Evolutionary conservation across 208 protist genomes (phyloP).

Genomic region (Naegleria lovaniensis): DNA sequence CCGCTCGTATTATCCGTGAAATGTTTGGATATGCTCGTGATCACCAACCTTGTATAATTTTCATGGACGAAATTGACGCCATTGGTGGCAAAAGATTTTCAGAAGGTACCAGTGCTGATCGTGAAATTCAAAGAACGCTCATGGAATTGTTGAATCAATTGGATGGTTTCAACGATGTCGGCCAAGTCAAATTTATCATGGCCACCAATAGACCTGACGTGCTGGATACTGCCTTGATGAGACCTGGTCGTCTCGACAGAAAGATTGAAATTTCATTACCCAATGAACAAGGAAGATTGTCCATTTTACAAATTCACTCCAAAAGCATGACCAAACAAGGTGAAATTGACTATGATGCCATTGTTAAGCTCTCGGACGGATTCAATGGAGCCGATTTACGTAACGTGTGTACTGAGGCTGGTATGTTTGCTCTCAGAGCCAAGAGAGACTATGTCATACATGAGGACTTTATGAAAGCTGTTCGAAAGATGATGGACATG

Average conservation of each 20-base stretch:
- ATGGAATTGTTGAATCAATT: constrained; percentile 99
- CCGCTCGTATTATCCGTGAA: constrained; percentile 94
- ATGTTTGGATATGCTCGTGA: constrained; percentile 97
- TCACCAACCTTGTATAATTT: constrained; percentile 99
- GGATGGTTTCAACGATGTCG: constrained; percentile 96
- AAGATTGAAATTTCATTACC: constrained; percentile 98
- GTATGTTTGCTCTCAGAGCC: constrained; percentile 95
- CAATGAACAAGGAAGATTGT: constrained; percentile 90
- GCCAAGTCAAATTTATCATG: constrained; percentile 99
- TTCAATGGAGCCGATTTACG: constrained; percentile 98
- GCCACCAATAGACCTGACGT: constrained; percentile 94
- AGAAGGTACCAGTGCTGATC: constrained; percentile 94
- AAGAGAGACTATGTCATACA: constrained; percentile 92
- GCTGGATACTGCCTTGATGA: constrained; percentile 92
- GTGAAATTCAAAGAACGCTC: constrained; percentile 98
- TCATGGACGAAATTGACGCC: constrained; percentile 99
- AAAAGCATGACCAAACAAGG: constrained; percentile 89
- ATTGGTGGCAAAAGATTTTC: constrained; percentile 96
- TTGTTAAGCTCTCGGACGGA: constrained; percentile 97
- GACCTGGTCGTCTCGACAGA: constrained; percentile 88
- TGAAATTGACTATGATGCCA: constrained; percentile 96
- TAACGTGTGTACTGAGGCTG: constrained; percentile 97
- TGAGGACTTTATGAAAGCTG: constrained; percentile 99
- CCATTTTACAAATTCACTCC: constrained; percentile 97
- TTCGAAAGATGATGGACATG: constrained; percentile 91